Percentiles rank a stretch among this genome's conserved stretches.
phyloP scores from a whole-genome alignment of 2,329 filamentous ascomycete genomes.

The Cercospora berteroae region DNA sequence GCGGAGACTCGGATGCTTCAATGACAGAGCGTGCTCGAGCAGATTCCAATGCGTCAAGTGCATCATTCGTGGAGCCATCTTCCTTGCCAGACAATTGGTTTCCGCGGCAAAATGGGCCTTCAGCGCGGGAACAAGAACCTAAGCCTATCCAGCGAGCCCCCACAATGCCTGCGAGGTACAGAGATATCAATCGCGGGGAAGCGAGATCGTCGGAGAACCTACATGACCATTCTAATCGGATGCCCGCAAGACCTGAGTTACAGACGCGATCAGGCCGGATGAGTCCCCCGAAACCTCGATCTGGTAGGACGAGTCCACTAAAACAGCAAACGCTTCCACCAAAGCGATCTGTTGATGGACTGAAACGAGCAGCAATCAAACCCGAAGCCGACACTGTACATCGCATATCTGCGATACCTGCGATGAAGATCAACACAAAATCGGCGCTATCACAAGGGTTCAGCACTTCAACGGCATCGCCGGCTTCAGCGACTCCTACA shows the following conservation, averaged over 20 bases:
- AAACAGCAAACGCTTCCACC: constrained; percentile 31
- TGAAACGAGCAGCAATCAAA: constrained; percentile 18
- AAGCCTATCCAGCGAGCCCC: constrained; percentile 19
- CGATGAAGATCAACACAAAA: constrained; percentile 23
- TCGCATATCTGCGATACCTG: constrained; percentile 30
- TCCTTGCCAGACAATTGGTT: constrained; percentile 29
- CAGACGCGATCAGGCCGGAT: constrained; percentile 32
- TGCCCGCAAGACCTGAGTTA: constrained; percentile 37
- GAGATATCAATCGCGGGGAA: constrained; percentile 15
- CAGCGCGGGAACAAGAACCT: constrained; percentile 17
- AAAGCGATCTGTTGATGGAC: constrained; percentile 26
- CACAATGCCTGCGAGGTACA: constrained; percentile 30
- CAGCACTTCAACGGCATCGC: constrained; percentile 18
- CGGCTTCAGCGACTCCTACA: constrained; percentile 16
- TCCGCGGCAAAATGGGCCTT: constrained; percentile 21
- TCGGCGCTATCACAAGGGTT: constrained; percentile 35
- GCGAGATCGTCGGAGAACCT: constrained; percentile 25
- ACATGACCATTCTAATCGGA: constrained; percentile 31
- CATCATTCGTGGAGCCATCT: constrained; percentile 34
- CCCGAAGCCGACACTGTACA: constrained; percentile 18
- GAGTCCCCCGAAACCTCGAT: constrained; percentile 32
- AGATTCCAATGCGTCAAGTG: constrained; percentile 32
- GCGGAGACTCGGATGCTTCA: constrained; percentile 33
- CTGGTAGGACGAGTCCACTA: constrained; percentile 31
- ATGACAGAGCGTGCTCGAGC: constrained; percentile 25